Conservation (phyloP, 306 rosid species). For the cucumber (Cucumis sativus) region DNA sequence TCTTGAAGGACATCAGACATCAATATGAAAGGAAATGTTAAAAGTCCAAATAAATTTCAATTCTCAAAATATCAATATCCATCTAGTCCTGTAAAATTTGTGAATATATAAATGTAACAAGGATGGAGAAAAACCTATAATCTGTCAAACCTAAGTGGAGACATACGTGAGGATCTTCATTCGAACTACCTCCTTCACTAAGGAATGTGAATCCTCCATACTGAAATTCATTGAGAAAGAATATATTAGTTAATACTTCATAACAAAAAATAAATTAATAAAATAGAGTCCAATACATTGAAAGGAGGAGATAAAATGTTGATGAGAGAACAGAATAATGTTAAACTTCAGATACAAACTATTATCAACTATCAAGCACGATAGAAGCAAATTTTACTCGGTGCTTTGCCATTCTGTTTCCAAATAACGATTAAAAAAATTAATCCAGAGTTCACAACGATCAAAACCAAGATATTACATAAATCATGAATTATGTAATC, state of each 20-base stretch:
- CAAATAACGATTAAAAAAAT: background rate
- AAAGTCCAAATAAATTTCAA: background rate
- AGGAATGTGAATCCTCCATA: slow-evolving; percentile 44
- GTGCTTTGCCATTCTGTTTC: background rate
- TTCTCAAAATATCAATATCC: background rate
- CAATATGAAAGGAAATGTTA: background rate
- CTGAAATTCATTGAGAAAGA: slow-evolving; percentile 25
- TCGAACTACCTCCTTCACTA: slow-evolving; percentile 22
- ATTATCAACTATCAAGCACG: background rate
- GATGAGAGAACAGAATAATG: background rate
- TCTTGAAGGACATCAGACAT: background rate
- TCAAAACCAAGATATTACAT: background rate
- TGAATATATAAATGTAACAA: background rate
- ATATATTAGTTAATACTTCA: background rate
- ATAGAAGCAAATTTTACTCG: background rate
- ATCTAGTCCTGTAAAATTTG: background rate
- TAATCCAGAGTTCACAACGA: background rate
- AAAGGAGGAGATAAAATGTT: background rate
- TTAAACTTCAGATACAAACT: background rate
- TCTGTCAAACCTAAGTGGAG: slow-evolving; percentile 87
- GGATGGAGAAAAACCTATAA: slow-evolving; percentile 54
- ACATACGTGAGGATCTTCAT: slow-evolving; percentile 36
- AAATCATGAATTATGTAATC: background rate
- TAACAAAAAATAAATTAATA: background rate
- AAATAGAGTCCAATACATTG: background rate